phyloP scores from a whole-genome alignment of 1,284 basidiomycete species.

The Ustilago xerochloae region DNA sequence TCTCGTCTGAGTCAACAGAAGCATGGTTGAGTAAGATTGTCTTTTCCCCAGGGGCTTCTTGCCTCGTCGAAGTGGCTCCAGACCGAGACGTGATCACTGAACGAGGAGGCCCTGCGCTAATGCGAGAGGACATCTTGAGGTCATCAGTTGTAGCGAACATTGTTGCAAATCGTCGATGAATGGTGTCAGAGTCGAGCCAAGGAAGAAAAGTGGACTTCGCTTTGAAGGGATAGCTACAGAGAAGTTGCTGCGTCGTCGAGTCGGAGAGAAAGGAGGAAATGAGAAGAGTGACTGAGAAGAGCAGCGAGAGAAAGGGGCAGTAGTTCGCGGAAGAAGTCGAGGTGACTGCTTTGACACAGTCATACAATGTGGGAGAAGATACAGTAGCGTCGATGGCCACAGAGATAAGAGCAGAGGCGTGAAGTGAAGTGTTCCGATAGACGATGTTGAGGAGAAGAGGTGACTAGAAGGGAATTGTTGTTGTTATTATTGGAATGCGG shows the following conservation, averaged over 20 bases:
- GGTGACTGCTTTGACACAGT: too few relatives aligned
- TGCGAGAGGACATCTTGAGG: constrained; percentile 5
- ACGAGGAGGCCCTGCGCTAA: neutral
- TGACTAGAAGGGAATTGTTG: too few relatives aligned
- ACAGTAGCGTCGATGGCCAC: neutral
- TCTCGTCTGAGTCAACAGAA: constrained; percentile 24
- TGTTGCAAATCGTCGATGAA: neutral
- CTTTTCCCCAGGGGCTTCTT: neutral
- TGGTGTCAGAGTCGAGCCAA: neutral
- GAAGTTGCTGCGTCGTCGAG: neutral
- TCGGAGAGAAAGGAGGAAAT: neutral
- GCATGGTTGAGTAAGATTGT: neutral
- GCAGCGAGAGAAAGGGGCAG: too few relatives aligned
- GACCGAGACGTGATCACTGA: neutral
- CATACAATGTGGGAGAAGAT: neutral
- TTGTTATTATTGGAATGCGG: too few relatives aligned
- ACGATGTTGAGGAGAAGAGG: neutral
- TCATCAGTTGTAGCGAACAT: constrained; percentile 32
- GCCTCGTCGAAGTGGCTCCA: neutral
- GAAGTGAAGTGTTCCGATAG: neutral
- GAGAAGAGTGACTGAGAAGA: neutral
- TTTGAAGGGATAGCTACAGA: neutral
- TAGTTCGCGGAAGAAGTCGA: too few relatives aligned
- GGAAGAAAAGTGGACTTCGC: neutral
- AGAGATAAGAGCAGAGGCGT: neutral